Conservation (phyloP, 805 yeast species). For the Sugiyamaella mastotermitis region DNA sequence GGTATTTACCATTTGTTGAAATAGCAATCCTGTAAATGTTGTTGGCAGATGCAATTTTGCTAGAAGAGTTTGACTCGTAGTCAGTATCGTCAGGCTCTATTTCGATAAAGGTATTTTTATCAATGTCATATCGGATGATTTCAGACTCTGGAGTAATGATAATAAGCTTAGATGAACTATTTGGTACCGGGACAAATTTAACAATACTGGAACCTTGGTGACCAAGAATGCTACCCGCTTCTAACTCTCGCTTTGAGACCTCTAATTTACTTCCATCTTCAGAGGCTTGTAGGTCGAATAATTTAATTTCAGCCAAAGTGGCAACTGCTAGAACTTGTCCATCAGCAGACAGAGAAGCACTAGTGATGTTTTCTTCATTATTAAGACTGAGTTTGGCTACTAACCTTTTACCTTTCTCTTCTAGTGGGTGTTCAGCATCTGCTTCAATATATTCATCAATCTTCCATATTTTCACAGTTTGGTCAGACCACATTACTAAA, state of each 20-base stretch:
- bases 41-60: constrained; percentile 38
- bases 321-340: constrained; percentile 68
- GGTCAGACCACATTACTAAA: constrained; percentile 76
- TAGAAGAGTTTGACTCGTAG: neutral
- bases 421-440: constrained; percentile 16
- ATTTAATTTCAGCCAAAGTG: constrained; percentile 58
- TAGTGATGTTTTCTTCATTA: constrained; percentile 75
- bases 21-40: constrained; percentile 49
- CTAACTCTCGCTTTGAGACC: constrained; percentile 5
- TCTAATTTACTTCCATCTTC: constrained; percentile 3
- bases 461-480: constrained; percentile 75
- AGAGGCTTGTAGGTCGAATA: constrained; percentile 53
- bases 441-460: constrained; percentile 31
- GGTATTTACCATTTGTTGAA: constrained; percentile 37
- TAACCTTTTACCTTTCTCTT: constrained; percentile 43
- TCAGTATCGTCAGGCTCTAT: constrained; percentile 19
- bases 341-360: constrained; percentile 58
- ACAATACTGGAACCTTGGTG: constrained; percentile 19
- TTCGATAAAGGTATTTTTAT: constrained; percentile 7
- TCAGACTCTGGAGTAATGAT: constrained; percentile 25
- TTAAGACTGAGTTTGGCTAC: constrained; percentile 59
- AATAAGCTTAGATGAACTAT: constrained; percentile 17
- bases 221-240: neutral
- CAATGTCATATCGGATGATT: constrained; percentile 20
- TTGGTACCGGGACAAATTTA: constrained; percentile 19